These are phyloP conservation scores for Spencermartinsiella europaea DNA, from an alignment of 805 yeast genomes.

Conservation along the genomic window DNA sequence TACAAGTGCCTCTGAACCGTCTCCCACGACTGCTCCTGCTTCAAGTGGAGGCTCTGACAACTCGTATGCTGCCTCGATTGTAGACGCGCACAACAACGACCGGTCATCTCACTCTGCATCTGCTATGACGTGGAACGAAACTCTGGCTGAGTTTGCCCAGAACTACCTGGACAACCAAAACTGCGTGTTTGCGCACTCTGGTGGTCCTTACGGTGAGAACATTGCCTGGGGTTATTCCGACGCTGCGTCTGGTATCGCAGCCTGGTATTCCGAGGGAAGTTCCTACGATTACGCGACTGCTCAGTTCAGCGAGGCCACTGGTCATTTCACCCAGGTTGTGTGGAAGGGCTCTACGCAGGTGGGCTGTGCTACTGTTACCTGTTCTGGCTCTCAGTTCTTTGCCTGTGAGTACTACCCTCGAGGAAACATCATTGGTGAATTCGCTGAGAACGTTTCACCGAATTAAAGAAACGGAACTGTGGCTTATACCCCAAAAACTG, in stretches of 20 bases:
- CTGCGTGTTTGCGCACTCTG: constrained; percentile 61
- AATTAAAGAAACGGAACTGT: too few species aligned
- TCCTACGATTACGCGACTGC: constrained; percentile 46
- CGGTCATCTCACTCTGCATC: constrained; percentile 27
- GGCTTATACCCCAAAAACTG: too few species aligned
- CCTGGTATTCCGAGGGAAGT: constrained; percentile 69
- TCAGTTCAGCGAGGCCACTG: constrained; percentile 43
- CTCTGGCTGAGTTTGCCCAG: constrained; percentile 49
- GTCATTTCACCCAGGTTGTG: constrained; percentile 78
- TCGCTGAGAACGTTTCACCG: constrained; percentile 20
- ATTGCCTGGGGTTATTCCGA: constrained; percentile 65
- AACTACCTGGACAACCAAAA: constrained; percentile 41
- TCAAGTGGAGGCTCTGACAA: constrained; percentile 6
- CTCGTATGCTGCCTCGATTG: constrained; percentile 12
- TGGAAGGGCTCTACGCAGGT: constrained; percentile 59
- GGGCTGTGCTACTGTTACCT: constrained; percentile 69
- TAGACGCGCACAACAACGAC: constrained; percentile 25
- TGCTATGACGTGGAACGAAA: constrained; percentile 50
- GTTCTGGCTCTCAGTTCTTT: constrained; percentile 55
- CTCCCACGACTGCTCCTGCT: constrained; percentile 10
- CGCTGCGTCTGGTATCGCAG: constrained; percentile 44
- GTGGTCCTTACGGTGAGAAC: constrained; percentile 71
- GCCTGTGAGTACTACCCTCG: constrained; percentile 72
- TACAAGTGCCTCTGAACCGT: constrained; percentile 12
- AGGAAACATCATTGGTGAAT: constrained; percentile 48